Evolutionary conservation across 2,329 filamentous ascomycete genomes (phyloP).

Genomic region (Phyllosticta citriasiana): DNA sequence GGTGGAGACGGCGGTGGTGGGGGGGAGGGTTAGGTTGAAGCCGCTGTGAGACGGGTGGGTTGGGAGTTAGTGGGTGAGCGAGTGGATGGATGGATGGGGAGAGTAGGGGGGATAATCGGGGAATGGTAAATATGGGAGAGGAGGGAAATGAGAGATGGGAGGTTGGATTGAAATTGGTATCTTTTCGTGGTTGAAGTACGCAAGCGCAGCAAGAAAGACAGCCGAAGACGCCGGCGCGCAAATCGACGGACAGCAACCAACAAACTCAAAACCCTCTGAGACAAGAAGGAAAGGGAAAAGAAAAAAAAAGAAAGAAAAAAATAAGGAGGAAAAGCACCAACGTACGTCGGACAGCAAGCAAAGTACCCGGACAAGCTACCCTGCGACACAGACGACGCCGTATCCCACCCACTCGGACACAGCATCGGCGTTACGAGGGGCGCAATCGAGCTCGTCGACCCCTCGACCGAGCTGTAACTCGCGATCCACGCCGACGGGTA

Average conservation of each 20-base stretch:
- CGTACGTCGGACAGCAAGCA: conserved; percentile 21
- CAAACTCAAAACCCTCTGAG: not conserved
- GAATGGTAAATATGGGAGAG: too few relatives aligned
- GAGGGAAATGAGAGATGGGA: too few relatives aligned
- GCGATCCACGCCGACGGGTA: conserved; percentile 18
- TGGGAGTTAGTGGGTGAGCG: not conserved
- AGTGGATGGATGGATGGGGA: too few relatives aligned
- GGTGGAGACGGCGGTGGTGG: conserved; percentile 12
- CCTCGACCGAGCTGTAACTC: conserved; percentile 14
- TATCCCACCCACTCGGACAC: conserved; percentile 19
- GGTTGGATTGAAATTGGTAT: too few relatives aligned
- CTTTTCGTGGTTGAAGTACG: too few relatives aligned
- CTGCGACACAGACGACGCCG: conserved; percentile 13
- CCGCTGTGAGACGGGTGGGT: conserved; percentile 9
- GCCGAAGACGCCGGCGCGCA: too few relatives aligned
- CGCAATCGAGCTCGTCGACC: conserved; percentile 15
- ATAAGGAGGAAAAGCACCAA: not conserved
- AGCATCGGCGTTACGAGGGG: conserved; percentile 20
- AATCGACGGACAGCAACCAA: too few relatives aligned
- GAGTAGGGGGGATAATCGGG: too few relatives aligned
- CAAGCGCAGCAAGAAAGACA: too few relatives aligned
- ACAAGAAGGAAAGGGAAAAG: not conserved
- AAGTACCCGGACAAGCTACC: conserved; percentile 20
- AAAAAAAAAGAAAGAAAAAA: not conserved
- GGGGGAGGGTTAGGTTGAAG: conserved; percentile 15